A percentile compares a stretch with the other conserved stretches of the same genome.
These are phyloP conservation scores for Blastobotrys attinorum DNA, from an alignment of 805 yeast species.

Conservation along the genomic window DNA sequence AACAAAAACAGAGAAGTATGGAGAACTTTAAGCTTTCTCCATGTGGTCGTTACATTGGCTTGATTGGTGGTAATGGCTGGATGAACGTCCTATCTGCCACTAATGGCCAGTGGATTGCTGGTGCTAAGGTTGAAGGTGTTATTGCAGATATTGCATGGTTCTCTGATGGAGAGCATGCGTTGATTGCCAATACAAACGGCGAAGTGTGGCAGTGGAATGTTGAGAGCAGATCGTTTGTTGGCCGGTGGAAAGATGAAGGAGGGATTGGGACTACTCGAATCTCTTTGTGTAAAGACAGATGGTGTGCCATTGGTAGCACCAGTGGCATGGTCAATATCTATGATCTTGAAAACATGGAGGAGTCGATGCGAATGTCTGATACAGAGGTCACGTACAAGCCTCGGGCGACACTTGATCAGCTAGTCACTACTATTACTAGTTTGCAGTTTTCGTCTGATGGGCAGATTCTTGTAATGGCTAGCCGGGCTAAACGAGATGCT, in stretches of 20 bases:
- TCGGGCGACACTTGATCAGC: slow-evolving; percentile 59
- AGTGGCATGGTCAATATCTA: slow-evolving; percentile 87
- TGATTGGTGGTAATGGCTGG: slow-evolving; percentile 87
- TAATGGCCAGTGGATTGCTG: slow-evolving; percentile 81
- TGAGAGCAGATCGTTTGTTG: slow-evolving; percentile 40
- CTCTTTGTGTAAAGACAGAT: slow-evolving; percentile 51
- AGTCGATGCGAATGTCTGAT: slow-evolving; percentile 17
- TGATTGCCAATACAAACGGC: slow-evolving; percentile 68
- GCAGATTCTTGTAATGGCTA: slow-evolving; percentile 77
- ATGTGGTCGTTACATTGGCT: slow-evolving; percentile 62
- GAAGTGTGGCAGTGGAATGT: slow-evolving; percentile 84
- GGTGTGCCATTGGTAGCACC: slow-evolving; percentile 83
- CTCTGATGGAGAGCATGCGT: slow-evolving; percentile 36
- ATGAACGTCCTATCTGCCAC: slow-evolving; percentile 67
- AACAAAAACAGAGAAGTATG: slow-evolving; percentile 72
- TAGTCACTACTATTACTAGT: slow-evolving; percentile 72
- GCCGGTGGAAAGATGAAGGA: slow-evolving; percentile 78
- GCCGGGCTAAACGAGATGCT: slow-evolving; percentile 79
- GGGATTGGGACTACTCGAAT: slow-evolving; percentile 78
- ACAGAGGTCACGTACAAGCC: slow-evolving; percentile 39
- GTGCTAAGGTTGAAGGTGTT: slow-evolving; percentile 83
- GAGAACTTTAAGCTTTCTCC: slow-evolving; percentile 77
- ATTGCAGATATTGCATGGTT: slow-evolving; percentile 74
- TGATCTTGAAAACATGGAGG: slow-evolving; percentile 28
- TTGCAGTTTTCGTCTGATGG: slow-evolving; percentile 79